Base-by-base conservation (phyloP, 768 basidiomycete genomes). In the Calocera cornea region DNA sequence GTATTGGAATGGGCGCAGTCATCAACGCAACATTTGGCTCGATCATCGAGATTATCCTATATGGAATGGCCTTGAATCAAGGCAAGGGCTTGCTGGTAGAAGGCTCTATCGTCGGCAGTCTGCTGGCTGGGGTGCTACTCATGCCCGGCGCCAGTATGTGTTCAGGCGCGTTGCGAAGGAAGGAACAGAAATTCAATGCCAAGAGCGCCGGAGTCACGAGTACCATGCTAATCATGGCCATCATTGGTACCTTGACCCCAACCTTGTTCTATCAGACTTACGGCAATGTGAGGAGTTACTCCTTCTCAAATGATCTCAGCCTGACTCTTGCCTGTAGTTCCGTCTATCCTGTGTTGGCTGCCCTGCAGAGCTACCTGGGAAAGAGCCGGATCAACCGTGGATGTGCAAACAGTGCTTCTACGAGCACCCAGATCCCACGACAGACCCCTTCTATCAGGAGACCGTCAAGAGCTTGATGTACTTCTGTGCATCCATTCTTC, bases 191-290 rank as follows among this genome's bases (percentile, higher is more conserved):
- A 72, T 99, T 99, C 81, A 99, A 99, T 73, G 97, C 97, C n/a
- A 97, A 92, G 80, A 93, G 90, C 73, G 97, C 97, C 5, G 92
- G 97, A 40, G 97, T 99, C 17, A 99, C 97, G 0, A 97, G 94
- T 75, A 97, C 97, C 81, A 95, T 99, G 92, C 77, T 99, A 75
- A 98, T 99, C 78, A 98, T 98, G 95, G 97, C 97, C 14, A 92
- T 99, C 75, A 95, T 99, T 69, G 97, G 97, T 14, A 92, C 91
- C 1, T 80, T 99, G 68, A 86, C 93, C 0, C 97, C 97, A 1
- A 98, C 97, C 0, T 75, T 99, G 74, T 99, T 99, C 77, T 99
- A 99, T 78, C 95, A 98, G 76, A 94, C 89, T 11, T 99, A 95
- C 76, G 97, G 97, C 65, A 93, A 91, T 70, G 95, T 97, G 73